A percentile compares a stretch with the other conserved stretches of the same genome.
phyloP scores from a whole-genome alignment of 1,284 basidiomycete genomes.

The Ustanciosporium gigantosporum region DNA sequence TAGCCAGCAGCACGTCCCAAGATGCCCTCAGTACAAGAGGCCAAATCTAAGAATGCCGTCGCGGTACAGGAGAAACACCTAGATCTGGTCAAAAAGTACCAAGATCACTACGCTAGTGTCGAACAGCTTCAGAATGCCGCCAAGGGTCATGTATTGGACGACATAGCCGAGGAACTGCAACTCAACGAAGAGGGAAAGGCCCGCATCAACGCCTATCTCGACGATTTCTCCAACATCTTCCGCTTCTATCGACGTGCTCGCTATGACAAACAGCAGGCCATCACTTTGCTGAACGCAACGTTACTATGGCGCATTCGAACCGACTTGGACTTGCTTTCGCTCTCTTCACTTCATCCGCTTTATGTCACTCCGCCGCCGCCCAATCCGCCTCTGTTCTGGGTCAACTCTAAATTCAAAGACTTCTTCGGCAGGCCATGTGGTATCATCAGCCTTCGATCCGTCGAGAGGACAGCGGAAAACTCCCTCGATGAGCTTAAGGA shows the following conservation, averaged over 20 bases:
- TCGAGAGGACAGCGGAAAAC: constrained; percentile 49
- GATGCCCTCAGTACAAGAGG: constrained; percentile 24
- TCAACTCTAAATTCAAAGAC: constrained; percentile 52
- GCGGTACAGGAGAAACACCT: constrained; percentile 40
- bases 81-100: constrained; percentile 30
- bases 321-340: constrained; percentile 41
- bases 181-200: constrained; percentile 28
- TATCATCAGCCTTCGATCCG: constrained; percentile 47
- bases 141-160: constrained; percentile 19
- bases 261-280: constrained; percentile 33
- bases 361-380: constrained; percentile 41
- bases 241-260: constrained; percentile 45
- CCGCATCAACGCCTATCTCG: constrained; percentile 13
- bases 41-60: constrained; percentile 23
- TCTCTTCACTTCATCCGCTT: constrained; percentile 48
- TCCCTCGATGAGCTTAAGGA: constrained; percentile 54
- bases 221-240: constrained; percentile 45
- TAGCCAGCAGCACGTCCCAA: too few species aligned
- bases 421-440: constrained; percentile 51
- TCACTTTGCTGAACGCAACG: constrained; percentile 30
- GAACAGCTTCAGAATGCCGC: constrained; percentile 18
- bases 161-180: constrained; percentile 15
- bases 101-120: constrained; percentile 4
- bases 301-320: constrained; percentile 52
- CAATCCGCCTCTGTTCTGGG: constrained; percentile 56